These are phyloP conservation scores for Pythium aristosporum DNA, from an alignment of 352 stramenopile species.

Conservation along the genomic window DNA sequence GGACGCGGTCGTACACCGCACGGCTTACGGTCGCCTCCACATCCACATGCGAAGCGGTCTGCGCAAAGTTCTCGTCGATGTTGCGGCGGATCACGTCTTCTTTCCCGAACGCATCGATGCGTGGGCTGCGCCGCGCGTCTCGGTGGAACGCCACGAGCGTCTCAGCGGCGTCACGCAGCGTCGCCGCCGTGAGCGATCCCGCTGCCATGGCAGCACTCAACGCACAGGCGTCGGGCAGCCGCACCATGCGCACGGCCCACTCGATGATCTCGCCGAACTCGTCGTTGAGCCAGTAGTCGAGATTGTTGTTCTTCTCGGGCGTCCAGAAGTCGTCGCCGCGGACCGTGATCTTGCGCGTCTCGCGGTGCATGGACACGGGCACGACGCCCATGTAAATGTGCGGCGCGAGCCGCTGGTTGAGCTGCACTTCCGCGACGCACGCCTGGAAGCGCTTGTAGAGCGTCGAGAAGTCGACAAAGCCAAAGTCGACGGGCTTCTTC, in stretches of 20 bases:
- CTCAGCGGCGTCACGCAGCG: slow-evolving; percentile 41
- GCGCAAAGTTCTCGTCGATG: slow-evolving; percentile 74
- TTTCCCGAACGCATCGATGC: slow-evolving; percentile 59
- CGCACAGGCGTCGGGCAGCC: slow-evolving; percentile 55
- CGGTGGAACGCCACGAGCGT: slow-evolving; percentile 60
- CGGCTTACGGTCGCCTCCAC: slow-evolving; percentile 38
- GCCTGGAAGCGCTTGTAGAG: slow-evolving; percentile 73
- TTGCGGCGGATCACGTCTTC: slow-evolving; percentile 54
- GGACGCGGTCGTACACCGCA: slow-evolving; percentile 48
- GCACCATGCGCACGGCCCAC: slow-evolving; percentile 75
- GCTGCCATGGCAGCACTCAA: slow-evolving; percentile 42
- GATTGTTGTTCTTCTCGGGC: slow-evolving; percentile 50
- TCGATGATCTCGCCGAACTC: slow-evolving; percentile 70
- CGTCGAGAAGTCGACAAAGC: slow-evolving; percentile 71
- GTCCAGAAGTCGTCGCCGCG: slow-evolving; percentile 70
- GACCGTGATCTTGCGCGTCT: slow-evolving; percentile 47
- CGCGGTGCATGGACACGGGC: slow-evolving; percentile 62
- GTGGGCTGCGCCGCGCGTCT: slow-evolving; percentile 44
- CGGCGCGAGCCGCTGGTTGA: slow-evolving; percentile 67
- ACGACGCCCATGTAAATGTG: slow-evolving; percentile 68
- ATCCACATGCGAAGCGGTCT: slow-evolving; percentile 47
- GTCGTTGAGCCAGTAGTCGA: slow-evolving; percentile 69
- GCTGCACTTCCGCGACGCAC: slow-evolving; percentile 67
- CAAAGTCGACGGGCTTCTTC: slow-evolving; percentile 75
- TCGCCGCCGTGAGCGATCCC: slow-evolving; percentile 31